Conservation (phyloP, 495 filamentous ascomycete species). For the Annulohypoxylon bovei region DNA sequence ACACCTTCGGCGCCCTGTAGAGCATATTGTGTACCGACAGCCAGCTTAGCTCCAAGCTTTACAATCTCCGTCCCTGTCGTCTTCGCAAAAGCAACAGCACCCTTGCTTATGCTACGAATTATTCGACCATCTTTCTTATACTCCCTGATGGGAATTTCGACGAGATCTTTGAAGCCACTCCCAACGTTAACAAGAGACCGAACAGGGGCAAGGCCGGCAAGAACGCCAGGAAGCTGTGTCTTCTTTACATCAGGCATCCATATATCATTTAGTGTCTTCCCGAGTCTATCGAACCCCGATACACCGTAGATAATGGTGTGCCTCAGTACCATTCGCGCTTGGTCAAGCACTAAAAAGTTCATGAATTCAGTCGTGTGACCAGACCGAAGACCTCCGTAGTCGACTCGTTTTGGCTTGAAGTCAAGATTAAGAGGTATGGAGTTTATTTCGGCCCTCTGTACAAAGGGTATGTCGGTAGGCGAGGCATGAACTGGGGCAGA, state of each 20-base stretch:
- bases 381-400: constrained; percentile 93
- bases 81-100: constrained; percentile 85
- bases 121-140: constrained; percentile 95
- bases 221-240: constrained; percentile 87
- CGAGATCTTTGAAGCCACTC: constrained; percentile 82
- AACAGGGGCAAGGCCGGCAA: constrained; percentile 90
- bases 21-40: constrained; percentile 91
- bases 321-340: constrained; percentile 83
- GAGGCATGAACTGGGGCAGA: constrained; percentile 60
- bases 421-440: constrained; percentile 85
- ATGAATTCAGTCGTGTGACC: constrained; percentile 99
- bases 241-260: constrained; percentile 96
- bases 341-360: constrained; percentile 96
- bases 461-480: constrained; percentile 80
- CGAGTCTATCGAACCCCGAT: constrained; percentile 86
- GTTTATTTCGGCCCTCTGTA: constrained; percentile 90
- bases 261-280: constrained; percentile 88
- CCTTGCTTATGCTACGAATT: constrained; percentile 89
- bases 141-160: constrained; percentile 89
- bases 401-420: constrained; percentile 97
- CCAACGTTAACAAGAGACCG: constrained; percentile 90
- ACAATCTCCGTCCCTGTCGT: constrained; percentile 92
- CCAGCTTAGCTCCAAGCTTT: constrained; percentile 92
- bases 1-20: constrained; percentile 88
- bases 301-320: constrained; percentile 94